Evolutionary conservation across 176 grass and related monocot species (phyloP).

Genomic region (Carex kokanica): DNA sequence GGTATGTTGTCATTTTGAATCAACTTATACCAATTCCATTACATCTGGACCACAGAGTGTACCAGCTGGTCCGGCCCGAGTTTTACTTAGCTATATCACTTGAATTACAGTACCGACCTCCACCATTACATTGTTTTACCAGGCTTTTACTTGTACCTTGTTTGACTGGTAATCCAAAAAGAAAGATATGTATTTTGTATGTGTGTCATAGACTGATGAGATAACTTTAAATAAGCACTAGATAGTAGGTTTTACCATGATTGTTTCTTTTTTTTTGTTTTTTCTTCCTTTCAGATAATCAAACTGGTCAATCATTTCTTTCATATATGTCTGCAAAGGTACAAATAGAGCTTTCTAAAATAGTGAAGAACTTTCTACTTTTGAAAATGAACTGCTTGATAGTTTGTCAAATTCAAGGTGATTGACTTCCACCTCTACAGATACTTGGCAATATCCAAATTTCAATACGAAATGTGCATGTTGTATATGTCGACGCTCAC

Average conservation of each 20-base stretch:
- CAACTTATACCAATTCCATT: neutral
- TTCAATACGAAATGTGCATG: conserved; percentile 82
- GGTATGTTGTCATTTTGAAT: conserved; percentile 34
- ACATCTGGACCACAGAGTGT: neutral
- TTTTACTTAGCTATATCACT: neutral
- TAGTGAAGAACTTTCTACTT: conserved; percentile 23
- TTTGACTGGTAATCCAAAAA: neutral
- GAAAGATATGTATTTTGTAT: neutral
- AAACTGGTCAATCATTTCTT: conserved; percentile 90
- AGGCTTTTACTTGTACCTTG: conserved; percentile 11
- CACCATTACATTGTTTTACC: neutral
- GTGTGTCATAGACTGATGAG: neutral
- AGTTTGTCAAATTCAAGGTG: conserved; percentile 14
- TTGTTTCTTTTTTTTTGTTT: conserved; percentile 26
- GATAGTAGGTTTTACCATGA: neutral
- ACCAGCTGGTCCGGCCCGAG: neutral
- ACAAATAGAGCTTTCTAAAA: conserved; percentile 25
- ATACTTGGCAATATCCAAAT: conserved; percentile 96
- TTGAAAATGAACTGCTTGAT: conserved; percentile 11
- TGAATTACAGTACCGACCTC: neutral
- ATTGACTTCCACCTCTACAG: conserved; percentile 41
- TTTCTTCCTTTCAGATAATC: conserved; percentile 68
- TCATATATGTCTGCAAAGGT: conserved; percentile 98
- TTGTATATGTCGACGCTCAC: conserved; percentile 64
- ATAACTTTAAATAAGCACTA: neutral